A percentile compares a stretch with the other conserved stretches of the same genome.
Conservation (phyloP, 1,139 yeast genomes). For the Yamadazyma membranifaciens region DNA sequence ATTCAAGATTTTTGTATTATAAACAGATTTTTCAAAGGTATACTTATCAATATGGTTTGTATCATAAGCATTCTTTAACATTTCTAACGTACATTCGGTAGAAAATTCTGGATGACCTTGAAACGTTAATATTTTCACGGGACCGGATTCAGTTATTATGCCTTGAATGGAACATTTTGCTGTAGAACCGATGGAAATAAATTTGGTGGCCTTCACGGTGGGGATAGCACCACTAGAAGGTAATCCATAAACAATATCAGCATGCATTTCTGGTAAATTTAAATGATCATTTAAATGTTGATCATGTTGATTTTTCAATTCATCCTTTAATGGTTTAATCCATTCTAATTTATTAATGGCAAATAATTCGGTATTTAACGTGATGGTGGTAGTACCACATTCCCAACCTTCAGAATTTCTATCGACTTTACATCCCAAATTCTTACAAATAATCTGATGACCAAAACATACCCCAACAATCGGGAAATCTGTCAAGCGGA, state of each 20-base stretch:
- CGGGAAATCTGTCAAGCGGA: conserved; percentile 33
- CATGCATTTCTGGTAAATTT: conserved; percentile 64
- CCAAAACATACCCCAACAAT: conserved; percentile 80
- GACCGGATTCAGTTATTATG: conserved; percentile 42
- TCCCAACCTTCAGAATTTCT: conserved; percentile 72
- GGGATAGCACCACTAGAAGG: conserved; percentile 22
- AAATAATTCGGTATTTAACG: conserved; percentile 41
- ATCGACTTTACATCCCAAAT: conserved; percentile 60
- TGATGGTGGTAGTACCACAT: conserved; percentile 56
- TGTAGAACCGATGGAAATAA: conserved; percentile 52
- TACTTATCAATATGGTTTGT: conserved; percentile 16
- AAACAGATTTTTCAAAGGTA: conserved; percentile 25
- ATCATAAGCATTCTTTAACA: conserved; percentile 21
- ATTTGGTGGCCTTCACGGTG: conserved; percentile 18
- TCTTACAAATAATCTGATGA: conserved; percentile 72
- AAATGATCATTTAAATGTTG: conserved; percentile 21
- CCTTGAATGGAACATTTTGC: conserved; percentile 64
- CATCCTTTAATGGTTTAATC: conserved; percentile 20
- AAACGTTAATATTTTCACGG: conserved; percentile 53
- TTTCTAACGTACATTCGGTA: conserved; percentile 30
- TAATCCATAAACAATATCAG: conserved; percentile 57
- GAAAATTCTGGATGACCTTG: conserved; percentile 92
- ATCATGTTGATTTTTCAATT: conserved; percentile 13
- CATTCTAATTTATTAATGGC: conserved; percentile 24
- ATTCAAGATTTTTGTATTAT: conserved; percentile 28